These are phyloP conservation scores for Talaromyces sp. DNA, from an alignment of 2,329 filamentous ascomycete genomes.

Conservation along the genomic window DNA sequence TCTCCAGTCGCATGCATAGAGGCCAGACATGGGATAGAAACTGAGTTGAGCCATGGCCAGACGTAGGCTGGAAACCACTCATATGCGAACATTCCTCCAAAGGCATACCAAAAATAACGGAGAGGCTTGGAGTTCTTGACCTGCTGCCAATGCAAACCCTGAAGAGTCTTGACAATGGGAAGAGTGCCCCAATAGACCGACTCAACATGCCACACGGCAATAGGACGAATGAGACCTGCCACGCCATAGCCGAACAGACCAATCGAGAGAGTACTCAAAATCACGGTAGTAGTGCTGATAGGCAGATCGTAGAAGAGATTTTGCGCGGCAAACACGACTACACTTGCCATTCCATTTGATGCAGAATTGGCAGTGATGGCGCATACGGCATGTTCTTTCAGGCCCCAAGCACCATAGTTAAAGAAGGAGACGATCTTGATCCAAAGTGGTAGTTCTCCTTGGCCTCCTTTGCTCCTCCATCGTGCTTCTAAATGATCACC, in stretches of 20 bases:
- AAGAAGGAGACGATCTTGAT: slow-evolving; percentile 46
- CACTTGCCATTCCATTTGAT: slow-evolving; percentile 47
- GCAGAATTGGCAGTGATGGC: slow-evolving; percentile 55
- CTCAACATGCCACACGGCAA: slow-evolving; percentile 56
- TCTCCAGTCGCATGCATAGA: slow-evolving; percentile 50
- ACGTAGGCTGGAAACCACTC: slow-evolving; percentile 57
- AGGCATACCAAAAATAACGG: slow-evolving; percentile 53
- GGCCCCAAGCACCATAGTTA: slow-evolving; percentile 51
- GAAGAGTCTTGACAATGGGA: slow-evolving; percentile 53
- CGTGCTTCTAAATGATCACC: slow-evolving; percentile 50
- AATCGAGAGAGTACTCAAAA: slow-evolving; percentile 53
- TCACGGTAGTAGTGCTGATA: slow-evolving; percentile 45
- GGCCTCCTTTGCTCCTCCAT: slow-evolving; percentile 45
- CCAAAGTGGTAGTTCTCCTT: slow-evolving; percentile 43
- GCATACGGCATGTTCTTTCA: slow-evolving; percentile 57
- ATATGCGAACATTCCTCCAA: slow-evolving; percentile 49
- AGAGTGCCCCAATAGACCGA: slow-evolving; percentile 56
- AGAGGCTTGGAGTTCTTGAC: slow-evolving; percentile 52
- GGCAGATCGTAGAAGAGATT: slow-evolving; percentile 53
- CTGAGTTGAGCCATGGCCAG: slow-evolving; percentile 54
- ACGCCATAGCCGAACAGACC: slow-evolving; percentile 56
- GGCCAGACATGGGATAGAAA: slow-evolving; percentile 55
- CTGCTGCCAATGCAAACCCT: slow-evolving; percentile 54
- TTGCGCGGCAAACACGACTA: slow-evolving; percentile 48
- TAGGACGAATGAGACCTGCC: slow-evolving; percentile 52